Conservation (phyloP, 371 early-diverging fungal genomes). For the Rhizopus arrhizus region DNA sequence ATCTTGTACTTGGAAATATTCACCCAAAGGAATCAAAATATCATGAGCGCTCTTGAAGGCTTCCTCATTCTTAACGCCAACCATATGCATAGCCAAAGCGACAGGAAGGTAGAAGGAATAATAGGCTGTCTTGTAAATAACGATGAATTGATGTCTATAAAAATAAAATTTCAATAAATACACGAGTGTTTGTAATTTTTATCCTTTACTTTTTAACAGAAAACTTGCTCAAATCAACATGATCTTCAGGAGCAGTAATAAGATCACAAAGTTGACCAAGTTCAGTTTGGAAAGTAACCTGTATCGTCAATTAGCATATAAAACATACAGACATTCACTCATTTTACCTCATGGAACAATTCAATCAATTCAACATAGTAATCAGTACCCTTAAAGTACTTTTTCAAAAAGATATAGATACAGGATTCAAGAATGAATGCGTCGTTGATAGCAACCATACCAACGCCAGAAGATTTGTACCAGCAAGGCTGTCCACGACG, state of each 20-base stretch:
- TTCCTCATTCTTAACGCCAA: slow-evolving; percentile 73
- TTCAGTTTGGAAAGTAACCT: slow-evolving; percentile 93
- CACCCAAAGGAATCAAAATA: slow-evolving; percentile 91
- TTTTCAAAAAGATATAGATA: slow-evolving; percentile 90
- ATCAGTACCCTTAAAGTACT: slow-evolving; percentile 80
- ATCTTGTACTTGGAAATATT: slow-evolving; percentile 97
- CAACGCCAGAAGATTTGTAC: slow-evolving; percentile 85
- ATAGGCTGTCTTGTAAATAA: slow-evolving; percentile 96
- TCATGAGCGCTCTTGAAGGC: slow-evolving; percentile 81
- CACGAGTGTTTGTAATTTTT: neutral
- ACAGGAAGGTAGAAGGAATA: slow-evolving; percentile 99
- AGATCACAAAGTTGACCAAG: slow-evolving; percentile 96
- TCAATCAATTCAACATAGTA: slow-evolving; percentile 91
- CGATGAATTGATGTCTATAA: slow-evolving; percentile 84
- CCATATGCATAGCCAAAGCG: slow-evolving; percentile 89
- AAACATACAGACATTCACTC: no score
- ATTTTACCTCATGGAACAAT: slow-evolving; percentile 84
- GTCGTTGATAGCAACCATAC: slow-evolving; percentile 94
- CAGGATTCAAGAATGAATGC: slow-evolving; percentile 89
- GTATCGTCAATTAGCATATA: no score
- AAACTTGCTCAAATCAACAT: slow-evolving; percentile 88
- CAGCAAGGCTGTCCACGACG: slow-evolving; percentile 97
- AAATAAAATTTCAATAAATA: neutral
- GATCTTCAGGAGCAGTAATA: slow-evolving; percentile 93
- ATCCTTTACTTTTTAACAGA: slow-evolving; percentile 76